Evolutionary conservation across 345 rosid species (phyloP).

Genomic region (Acer negundo): DNA sequence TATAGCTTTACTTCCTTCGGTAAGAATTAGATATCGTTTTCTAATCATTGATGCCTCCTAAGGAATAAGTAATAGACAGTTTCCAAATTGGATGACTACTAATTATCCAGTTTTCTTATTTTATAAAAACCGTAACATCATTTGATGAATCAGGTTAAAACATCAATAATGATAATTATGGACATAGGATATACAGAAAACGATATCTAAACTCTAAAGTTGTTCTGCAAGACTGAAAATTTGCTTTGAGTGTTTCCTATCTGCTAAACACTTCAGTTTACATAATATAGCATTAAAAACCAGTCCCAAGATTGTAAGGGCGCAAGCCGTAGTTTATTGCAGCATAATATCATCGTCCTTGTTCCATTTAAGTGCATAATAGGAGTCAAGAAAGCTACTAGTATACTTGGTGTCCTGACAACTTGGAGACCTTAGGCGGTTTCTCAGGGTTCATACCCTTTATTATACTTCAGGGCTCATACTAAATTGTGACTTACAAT

Average conservation of each 20-base stretch:
- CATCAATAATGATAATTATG: neutral
- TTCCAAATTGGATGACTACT: neutral
- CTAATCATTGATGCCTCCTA: slow-evolving; percentile 3
- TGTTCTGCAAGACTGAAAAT: neutral
- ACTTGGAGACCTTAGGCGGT: neutral
- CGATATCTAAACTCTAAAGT: neutral
- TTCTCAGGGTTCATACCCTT: neutral
- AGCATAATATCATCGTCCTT: neutral
- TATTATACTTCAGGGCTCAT: neutral
- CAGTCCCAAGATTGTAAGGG: slow-evolving; percentile 2
- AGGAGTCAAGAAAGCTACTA: neutral
- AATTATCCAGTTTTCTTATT: neutral
- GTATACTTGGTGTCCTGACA: neutral
- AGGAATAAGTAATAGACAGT: neutral
- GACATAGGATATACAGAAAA: neutral
- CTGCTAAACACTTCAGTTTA: slow-evolving; percentile 8
- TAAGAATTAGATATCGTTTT: slow-evolving; percentile 33
- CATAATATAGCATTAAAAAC: neutral
- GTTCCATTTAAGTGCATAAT: neutral
- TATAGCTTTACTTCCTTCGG: slow-evolving; percentile 87
- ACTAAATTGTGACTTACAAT: neutral
- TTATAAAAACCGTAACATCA: neutral
- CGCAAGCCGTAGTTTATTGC: neutral
- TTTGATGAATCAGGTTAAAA: neutral
- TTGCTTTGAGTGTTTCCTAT: neutral